Conservation (phyloP, 257 asterid genomes). For the Echites panduratus region DNA sequence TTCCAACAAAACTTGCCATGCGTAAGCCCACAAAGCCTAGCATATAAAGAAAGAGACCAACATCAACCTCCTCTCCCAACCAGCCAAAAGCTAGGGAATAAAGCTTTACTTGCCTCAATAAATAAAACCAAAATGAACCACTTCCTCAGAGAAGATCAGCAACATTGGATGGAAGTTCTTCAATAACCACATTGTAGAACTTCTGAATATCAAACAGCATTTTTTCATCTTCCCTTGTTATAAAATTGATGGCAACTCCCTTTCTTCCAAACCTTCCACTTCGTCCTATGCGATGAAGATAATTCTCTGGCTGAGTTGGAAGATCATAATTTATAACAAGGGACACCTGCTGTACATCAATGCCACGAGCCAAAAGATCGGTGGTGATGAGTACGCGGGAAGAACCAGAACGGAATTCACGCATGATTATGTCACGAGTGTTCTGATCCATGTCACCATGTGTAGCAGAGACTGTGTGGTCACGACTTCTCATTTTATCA, state of each 20-base stretch:
- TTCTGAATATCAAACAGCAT: constrained; percentile 70
- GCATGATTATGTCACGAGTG: constrained; percentile 74
- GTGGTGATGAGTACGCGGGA: constrained; percentile 62
- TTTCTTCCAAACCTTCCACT: constrained; percentile 79
- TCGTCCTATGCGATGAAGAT: constrained; percentile 72
- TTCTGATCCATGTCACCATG: constrained; percentile 92
- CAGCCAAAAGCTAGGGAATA: background rate
- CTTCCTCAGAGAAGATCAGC: constrained; percentile 64
- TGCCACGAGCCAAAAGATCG: constrained; percentile 64
- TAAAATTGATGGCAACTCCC: constrained; percentile 69
- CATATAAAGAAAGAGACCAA: background rate
- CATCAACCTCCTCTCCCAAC: background rate
- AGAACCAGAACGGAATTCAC: constrained; percentile 72
- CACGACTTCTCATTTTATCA: constrained; percentile 62
- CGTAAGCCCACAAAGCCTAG: background rate
- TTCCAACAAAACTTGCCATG: constrained; percentile 13
- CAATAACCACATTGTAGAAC: constrained; percentile 59
- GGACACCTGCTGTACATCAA: constrained; percentile 67
- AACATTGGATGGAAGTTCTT: constrained; percentile 71
- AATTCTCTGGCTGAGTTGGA: constrained; percentile 78
- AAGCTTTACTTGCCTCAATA: background rate
- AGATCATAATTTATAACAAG: constrained; percentile 72
- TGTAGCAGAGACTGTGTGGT: constrained; percentile 78
- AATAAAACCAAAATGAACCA: background rate
- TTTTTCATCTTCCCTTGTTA: constrained; percentile 56